Conservation (phyloP, 495 filamentous ascomycete genomes). For the Penicillium bialowiezense region DNA sequence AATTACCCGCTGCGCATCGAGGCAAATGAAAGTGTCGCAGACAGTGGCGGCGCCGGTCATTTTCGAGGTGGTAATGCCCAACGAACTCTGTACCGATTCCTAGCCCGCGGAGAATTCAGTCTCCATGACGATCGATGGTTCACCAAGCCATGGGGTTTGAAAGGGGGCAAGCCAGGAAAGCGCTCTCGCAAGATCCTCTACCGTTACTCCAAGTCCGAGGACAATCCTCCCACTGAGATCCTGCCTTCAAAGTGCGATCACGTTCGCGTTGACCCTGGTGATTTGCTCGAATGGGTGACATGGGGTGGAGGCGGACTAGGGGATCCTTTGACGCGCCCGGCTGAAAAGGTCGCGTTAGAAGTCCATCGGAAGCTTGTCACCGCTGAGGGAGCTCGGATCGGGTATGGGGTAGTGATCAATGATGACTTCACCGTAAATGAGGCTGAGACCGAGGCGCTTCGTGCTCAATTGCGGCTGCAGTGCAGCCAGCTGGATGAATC, state of each 20-base stretch:
- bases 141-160: slow-evolving; percentile 50
- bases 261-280: slow-evolving; percentile 43
- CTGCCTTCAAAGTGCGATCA: slow-evolving; percentile 49
- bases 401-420: slow-evolving; percentile 43
- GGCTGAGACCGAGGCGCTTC: slow-evolving; percentile 29
- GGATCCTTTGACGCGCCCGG: slow-evolving; percentile 45
- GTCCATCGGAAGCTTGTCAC: slow-evolving; percentile 48
- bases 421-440: slow-evolving; percentile 26
- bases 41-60: slow-evolving; percentile 46
- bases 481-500: slow-evolving; percentile 8
- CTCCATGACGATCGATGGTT: slow-evolving; percentile 52
- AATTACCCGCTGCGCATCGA: slow-evolving; percentile 50
- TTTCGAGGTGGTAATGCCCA: slow-evolving; percentile 50
- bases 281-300: slow-evolving; percentile 51
- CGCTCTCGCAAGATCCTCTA: slow-evolving; percentile 43
- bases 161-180: slow-evolving; percentile 44
- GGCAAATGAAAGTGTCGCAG: slow-evolving; percentile 46
- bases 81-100: slow-evolving; percentile 45
- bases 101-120: slow-evolving; percentile 44
- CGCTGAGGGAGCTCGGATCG: slow-evolving; percentile 35
- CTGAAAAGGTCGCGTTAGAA: slow-evolving; percentile 44
- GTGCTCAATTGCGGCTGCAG: slow-evolving; percentile 21
- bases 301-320: slow-evolving; percentile 52
- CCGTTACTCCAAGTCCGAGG: slow-evolving; percentile 30
- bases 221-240: slow-evolving; percentile 24